phyloP scores from a whole-genome alignment of 2,329 filamentous ascomycete species.

The Fusarium mundagurra region DNA sequence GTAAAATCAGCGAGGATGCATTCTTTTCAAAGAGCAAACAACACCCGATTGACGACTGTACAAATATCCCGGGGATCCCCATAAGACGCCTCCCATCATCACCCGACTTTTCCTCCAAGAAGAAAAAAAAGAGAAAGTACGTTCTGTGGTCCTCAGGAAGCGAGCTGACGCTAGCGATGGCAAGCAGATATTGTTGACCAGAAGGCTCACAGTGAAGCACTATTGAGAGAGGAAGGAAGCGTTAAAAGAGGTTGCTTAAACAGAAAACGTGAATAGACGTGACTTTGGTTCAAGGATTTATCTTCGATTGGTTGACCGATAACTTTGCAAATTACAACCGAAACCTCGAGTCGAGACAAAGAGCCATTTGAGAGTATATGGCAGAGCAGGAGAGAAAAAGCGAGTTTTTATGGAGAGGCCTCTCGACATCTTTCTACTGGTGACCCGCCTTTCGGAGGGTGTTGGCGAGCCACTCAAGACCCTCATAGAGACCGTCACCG shows the following conservation, averaged over 20 bases:
- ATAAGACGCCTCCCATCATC: constrained; percentile 46
- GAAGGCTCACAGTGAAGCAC: constrained; percentile 46
- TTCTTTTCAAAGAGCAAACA: constrained; percentile 45
- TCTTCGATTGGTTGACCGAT: constrained; percentile 66
- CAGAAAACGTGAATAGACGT: constrained; percentile 44
- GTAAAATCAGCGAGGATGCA: constrained; percentile 41
- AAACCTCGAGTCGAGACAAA: constrained; percentile 58
- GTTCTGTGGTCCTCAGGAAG: constrained; percentile 38
- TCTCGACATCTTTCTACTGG: constrained; percentile 61
- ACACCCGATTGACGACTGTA: constrained; percentile 44
- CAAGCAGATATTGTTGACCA: constrained; percentile 39
- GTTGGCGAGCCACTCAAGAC: constrained; percentile 91
- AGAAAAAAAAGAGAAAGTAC: constrained; percentile 44
- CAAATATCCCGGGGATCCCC: constrained; percentile 43
- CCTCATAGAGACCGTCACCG: constrained; percentile 99
- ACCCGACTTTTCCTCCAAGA: constrained; percentile 44
- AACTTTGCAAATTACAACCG: constrained; percentile 68
- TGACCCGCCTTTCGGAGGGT: constrained; percentile 81
- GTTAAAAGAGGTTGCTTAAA: constrained; percentile 39
- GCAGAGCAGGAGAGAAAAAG: constrained; percentile 51
- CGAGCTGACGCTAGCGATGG: constrained; percentile 35
- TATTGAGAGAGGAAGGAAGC: constrained; percentile 41
- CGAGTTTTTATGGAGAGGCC: constrained; percentile 47
- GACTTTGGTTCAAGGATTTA: constrained; percentile 53
- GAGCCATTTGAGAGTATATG: constrained; percentile 54